Conservation (phyloP, 371 early-diverging fungal species). For the Mortierella sp. region DNA sequence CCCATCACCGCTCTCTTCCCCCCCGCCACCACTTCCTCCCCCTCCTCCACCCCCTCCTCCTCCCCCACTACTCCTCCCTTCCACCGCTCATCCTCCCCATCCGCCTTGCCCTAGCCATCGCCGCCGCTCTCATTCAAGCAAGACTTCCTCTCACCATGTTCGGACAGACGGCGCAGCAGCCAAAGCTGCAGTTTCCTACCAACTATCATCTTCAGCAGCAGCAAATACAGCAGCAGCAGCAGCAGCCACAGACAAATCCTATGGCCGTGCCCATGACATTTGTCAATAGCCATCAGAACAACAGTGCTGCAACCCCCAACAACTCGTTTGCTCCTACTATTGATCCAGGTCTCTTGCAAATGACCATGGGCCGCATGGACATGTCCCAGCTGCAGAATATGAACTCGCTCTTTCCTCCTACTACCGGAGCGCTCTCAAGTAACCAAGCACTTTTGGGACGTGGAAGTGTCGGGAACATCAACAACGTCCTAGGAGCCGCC, state of each 20-base stretch:
- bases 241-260: conserved; percentile 30
- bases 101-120: conserved; percentile 24
- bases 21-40: neutral
- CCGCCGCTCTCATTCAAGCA: no score
- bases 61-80: conserved; percentile 3
- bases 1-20: neutral
- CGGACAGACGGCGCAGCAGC: conserved; percentile 7
- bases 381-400: conserved; percentile 41
- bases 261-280: conserved; percentile 52
- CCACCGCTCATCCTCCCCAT: conserved; percentile 30
- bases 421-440: conserved; percentile 24
- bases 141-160: no score
- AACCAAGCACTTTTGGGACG: conserved; percentile 18
- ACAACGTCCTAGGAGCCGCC: conserved; percentile 2
- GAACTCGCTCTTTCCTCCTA: conserved; percentile 34
- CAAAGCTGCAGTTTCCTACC: conserved; percentile 39
- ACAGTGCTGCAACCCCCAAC: conserved; percentile 32
- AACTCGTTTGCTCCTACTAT: conserved; percentile 48
- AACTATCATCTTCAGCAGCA: conserved; percentile 48
- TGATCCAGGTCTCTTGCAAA: conserved; percentile 46
- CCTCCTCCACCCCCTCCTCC: neutral
- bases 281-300: conserved; percentile 26
- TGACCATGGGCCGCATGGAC: conserved; percentile 48
- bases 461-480: conserved; percentile 39
- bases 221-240: conserved; percentile 33